These are phyloP conservation scores for Penicillium griseofulvum DNA, from an alignment of 2,329 filamentous ascomycete species.

Conservation along the genomic window DNA sequence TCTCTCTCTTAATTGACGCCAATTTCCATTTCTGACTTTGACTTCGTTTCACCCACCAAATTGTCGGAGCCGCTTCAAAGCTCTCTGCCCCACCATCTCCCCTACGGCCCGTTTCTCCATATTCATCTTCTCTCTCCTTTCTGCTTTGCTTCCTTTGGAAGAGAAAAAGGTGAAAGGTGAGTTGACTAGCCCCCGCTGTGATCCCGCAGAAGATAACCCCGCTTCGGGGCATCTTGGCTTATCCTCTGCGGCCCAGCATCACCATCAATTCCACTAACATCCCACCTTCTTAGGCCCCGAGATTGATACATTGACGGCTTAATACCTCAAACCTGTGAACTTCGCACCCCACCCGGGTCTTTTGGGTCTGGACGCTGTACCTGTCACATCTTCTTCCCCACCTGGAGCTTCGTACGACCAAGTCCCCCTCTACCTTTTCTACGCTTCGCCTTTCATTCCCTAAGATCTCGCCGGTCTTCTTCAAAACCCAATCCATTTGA, in stretches of 20 bases:
- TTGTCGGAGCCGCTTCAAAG: slow-evolving; percentile 6
- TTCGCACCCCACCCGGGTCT: neutral
- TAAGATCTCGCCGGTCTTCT: neutral
- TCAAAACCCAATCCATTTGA: neutral
- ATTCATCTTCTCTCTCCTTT: slow-evolving; percentile 3
- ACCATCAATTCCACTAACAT: slow-evolving; percentile 7
- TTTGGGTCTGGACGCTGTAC: neutral
- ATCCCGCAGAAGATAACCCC: slow-evolving; percentile 6
- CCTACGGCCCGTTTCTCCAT: slow-evolving; percentile 12
- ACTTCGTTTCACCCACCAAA: slow-evolving; percentile 3
- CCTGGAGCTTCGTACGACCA: slow-evolving; percentile 1
- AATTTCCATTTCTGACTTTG: neutral
- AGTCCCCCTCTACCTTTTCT: neutral
- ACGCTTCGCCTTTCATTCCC: neutral
- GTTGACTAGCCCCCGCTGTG: neutral
- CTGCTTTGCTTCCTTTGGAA: neutral
- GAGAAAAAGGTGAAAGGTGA: slow-evolving; percentile 1
- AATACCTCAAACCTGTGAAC: neutral
- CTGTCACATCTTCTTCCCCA: slow-evolving; percentile 1
- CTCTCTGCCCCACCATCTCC: slow-evolving; percentile 6
- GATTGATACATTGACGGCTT: neutral
- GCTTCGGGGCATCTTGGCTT: slow-evolving; percentile 9
- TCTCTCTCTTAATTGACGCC: neutral
- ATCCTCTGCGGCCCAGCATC: neutral
- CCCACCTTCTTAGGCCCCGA: slow-evolving; percentile 4